These are phyloP conservation scores for Arthrobotrys pseudoclavata DNA, from an alignment of 2,329 filamentous ascomycete species.

Conservation along the genomic window DNA sequence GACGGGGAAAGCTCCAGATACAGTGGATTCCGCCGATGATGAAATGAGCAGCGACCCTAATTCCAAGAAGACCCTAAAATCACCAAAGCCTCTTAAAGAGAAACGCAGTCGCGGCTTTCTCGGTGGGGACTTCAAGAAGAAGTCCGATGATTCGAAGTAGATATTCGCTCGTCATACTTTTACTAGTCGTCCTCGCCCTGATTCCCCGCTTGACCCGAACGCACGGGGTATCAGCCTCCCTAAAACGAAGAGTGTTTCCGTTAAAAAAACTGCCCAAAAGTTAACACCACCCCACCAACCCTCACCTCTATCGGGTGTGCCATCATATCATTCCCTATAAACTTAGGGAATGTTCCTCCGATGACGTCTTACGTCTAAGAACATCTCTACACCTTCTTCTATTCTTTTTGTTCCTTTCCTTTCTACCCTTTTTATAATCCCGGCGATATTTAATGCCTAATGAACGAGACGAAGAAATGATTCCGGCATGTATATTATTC, in stretches of 20 bases:
- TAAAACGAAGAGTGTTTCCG: conserved; percentile 26
- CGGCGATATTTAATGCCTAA: conserved; percentile 57
- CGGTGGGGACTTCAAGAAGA: conserved; percentile 48
- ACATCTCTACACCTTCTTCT: conserved; percentile 11
- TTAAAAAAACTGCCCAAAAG: conserved; percentile 31
- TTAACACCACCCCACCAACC: conserved; percentile 10
- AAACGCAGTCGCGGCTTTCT: conserved; percentile 57
- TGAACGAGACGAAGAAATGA: conserved; percentile 44
- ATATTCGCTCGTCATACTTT: conserved; percentile 18
- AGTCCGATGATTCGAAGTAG: conserved; percentile 54
- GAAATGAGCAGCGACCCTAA: conserved; percentile 51
- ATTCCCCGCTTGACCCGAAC: not conserved
- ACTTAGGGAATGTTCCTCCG: conserved; percentile 27
- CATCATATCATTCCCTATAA: conserved; percentile 2
- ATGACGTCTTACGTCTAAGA: conserved; percentile 45
- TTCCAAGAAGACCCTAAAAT: conserved; percentile 40
- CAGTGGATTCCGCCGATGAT: conserved; percentile 51
- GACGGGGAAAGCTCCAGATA: conserved; percentile 48
- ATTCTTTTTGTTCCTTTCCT: conserved; percentile 15
- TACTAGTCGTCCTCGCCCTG: not conserved
- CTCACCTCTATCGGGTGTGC: conserved; percentile 23
- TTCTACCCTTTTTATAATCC: conserved; percentile 30
- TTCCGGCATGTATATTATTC: conserved; percentile 49
- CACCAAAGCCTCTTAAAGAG: conserved; percentile 48
- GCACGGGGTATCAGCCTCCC: not conserved